Base-by-base conservation (phyloP, 768 basidiomycete genomes). In the Suillus paluster region DNA sequence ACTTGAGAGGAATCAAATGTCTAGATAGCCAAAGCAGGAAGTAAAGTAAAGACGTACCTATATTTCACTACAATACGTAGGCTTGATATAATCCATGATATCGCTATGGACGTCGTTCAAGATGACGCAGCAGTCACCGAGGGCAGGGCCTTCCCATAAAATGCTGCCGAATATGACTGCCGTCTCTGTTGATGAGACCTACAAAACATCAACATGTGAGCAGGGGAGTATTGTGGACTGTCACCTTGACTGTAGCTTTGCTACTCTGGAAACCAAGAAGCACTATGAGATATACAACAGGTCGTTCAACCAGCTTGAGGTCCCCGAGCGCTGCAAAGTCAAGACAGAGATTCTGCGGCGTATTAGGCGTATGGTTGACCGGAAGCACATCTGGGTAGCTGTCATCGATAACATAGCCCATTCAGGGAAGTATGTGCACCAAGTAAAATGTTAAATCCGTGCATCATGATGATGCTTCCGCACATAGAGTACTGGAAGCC, bases 141-240 rank as follows among this genome's bases (percentile, higher is more conserved):
- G 86, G 45, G 89, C 91, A 1, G 90, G 89, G 11, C 92, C 93
- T 70, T 97, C 95, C 91, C 97, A 99, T 12, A 97, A 87, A 63
- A 98, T 98, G 72, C 94, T 96, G 19, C 97, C 97, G 66, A 99
- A 99, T 67, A 98, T 97, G 64, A 98, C 96, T 46, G 96, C 97
- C 97, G 97, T 99, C 77, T 99, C 97, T 0, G 97, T 99, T 23
- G 95, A 97, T 0, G 97, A 96, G 1, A 97, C 87, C 80, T 81
- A 54, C 14, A 34, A 42, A 58, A n/a, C 97, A 80, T 99, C 11
- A 54, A 30, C n/a, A 61, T 21, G 33, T 10, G 34, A 15, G 27
- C 19, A 23, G 39, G 2, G 30, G 54, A 21, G 14, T 4, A 39
- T 9, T 19, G 5, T 94, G 72, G 70, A 36, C 21, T 68, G 36